Evolutionary conservation across 2,329 filamentous ascomycete species (phyloP).

Genomic region (Niveomyces coronatus): DNA sequence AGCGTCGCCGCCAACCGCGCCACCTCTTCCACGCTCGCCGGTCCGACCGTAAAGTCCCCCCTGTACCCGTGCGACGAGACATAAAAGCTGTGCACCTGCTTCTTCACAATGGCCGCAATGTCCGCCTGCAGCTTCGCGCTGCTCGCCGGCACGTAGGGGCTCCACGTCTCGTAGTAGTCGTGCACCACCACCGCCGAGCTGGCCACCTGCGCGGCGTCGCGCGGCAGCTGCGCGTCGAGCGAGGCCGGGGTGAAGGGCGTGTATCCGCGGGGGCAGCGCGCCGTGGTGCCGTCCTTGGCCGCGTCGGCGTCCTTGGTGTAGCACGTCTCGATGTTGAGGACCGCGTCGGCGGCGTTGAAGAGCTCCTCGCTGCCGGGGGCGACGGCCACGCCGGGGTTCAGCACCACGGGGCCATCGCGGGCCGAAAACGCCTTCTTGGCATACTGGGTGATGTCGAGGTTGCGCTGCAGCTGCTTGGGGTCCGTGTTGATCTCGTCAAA

Average conservation of each 20-base stretch:
- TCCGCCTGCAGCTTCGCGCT: constrained; percentile 1
- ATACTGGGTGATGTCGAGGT: neutral
- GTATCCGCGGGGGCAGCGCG: constrained; percentile 3
- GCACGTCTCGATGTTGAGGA: constrained; percentile 5
- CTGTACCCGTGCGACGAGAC: constrained; percentile 2
- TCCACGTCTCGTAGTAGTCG: constrained; percentile 7
- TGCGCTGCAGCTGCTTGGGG: neutral
- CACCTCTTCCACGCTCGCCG: constrained; percentile 1
- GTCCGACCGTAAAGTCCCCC: constrained; percentile 3
- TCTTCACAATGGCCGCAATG: neutral
- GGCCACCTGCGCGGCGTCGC: neutral
- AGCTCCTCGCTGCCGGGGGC: neutral
- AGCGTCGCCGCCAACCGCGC: constrained; percentile 1
- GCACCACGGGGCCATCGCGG: neutral
- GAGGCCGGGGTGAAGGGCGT: neutral
- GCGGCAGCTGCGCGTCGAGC: neutral
- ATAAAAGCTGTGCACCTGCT: constrained; percentile 5
- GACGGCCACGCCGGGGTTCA: constrained; percentile 4
- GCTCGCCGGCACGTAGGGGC: neutral
- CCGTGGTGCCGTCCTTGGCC: neutral
- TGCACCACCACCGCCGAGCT: neutral
- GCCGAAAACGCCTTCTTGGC: neutral
- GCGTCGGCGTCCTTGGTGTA: constrained; percentile 4
- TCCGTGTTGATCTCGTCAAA: constrained; percentile 5
- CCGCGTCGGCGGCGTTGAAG: neutral